A percentile compares a stretch with the other conserved stretches of the same genome.
Conservation (phyloP, 1,284 basidiomycete species). For the Chalciporus sp. region DNA sequence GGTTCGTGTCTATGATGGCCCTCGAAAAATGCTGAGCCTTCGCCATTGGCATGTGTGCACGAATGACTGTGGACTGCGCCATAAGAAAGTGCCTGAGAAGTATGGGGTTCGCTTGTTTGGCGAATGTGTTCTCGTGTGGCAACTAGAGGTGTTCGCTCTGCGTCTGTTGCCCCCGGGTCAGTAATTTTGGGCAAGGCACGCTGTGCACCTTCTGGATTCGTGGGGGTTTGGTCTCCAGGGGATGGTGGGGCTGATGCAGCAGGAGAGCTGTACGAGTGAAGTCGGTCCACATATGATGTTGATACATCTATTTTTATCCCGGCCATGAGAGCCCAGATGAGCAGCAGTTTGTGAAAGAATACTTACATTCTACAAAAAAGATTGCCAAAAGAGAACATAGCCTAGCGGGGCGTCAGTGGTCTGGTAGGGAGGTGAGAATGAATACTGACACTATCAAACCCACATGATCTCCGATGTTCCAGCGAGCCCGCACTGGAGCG, state of each 20-base stretch:
- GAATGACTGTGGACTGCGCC: conserved; percentile 14
- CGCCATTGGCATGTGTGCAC: conserved; percentile 7
- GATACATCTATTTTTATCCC: conserved; percentile 54
- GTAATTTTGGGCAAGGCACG: conserved; percentile 6
- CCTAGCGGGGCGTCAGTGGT: conserved; percentile 37
- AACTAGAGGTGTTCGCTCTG: conserved; percentile 23
- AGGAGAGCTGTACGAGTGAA: conserved; percentile 60
- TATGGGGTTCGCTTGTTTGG: conserved; percentile 8
- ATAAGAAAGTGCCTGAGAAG: conserved; percentile 20
- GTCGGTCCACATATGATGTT: conserved; percentile 68
- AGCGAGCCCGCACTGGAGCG: conserved; percentile 46
- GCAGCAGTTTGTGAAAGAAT: not conserved
- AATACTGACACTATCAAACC: conserved; percentile 70
- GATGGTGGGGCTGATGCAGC: conserved; percentile 43
- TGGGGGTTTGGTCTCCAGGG: conserved; percentile 14
- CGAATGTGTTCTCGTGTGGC: conserved; percentile 5
- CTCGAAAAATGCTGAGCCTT: conserved; percentile 26
- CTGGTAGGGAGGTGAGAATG: not conserved
- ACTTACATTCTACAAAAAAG: conserved; percentile 77
- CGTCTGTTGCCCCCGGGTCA: not conserved
- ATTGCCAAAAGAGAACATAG: conserved; percentile 65
- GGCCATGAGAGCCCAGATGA: not conserved
- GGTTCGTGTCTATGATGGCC: conserved; percentile 49
- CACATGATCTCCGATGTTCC: conserved; percentile 54
- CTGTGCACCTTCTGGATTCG: conserved; percentile 12